Percentiles rank a stretch among this genome's conserved stretches.
These are phyloP conservation scores for Aureobasidium sp. DNA, from an alignment of 2,329 filamentous ascomycete species.

Conservation along the genomic window DNA sequence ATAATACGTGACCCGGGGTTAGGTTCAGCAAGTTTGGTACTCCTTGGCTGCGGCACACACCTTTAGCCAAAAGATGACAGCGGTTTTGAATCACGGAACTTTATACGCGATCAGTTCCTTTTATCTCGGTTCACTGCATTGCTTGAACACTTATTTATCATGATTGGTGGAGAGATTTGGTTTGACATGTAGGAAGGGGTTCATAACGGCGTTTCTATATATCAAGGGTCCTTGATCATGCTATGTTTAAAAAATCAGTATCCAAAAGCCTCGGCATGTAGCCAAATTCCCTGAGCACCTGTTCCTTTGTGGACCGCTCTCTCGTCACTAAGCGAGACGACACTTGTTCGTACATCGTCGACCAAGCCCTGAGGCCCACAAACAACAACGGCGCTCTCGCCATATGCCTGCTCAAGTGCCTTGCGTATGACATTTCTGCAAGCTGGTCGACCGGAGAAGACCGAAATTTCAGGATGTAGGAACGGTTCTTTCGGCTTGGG, in stretches of 20 bases:
- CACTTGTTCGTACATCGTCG: slow-evolving; percentile 48
- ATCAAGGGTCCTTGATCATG: not conserved
- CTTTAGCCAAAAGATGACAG: not conserved
- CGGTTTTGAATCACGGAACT: not conserved
- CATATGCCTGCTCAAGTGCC: slow-evolving; percentile 51
- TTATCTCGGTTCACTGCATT: too few relatives aligned
- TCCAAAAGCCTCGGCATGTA: slow-evolving; percentile 54
- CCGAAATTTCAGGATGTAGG: slow-evolving; percentile 29
- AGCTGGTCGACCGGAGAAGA: slow-evolving; percentile 48
- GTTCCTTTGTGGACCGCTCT: slow-evolving; percentile 61
- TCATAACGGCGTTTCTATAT: slow-evolving; percentile 8
- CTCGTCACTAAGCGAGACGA: slow-evolving; percentile 55
- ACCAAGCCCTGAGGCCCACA: slow-evolving; percentile 53
- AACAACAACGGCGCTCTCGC: slow-evolving; percentile 57
- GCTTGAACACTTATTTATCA: not conserved
- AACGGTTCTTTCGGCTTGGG: slow-evolving; percentile 19
- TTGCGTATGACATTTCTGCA: slow-evolving; percentile 47
- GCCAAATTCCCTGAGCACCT: slow-evolving; percentile 56
- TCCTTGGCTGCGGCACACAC: not conserved
- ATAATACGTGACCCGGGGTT: too few relatives aligned
- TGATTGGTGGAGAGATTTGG: not conserved
- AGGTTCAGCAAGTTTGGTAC: not conserved
- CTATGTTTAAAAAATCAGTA: slow-evolving; percentile 24
- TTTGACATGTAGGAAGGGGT: not conserved
- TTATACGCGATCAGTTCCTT: slow-evolving; percentile 10